These are phyloP conservation scores for Chernovozyma sophiae-reginae DNA, from an alignment of 1,139 yeast species.

Conservation along the genomic window DNA sequence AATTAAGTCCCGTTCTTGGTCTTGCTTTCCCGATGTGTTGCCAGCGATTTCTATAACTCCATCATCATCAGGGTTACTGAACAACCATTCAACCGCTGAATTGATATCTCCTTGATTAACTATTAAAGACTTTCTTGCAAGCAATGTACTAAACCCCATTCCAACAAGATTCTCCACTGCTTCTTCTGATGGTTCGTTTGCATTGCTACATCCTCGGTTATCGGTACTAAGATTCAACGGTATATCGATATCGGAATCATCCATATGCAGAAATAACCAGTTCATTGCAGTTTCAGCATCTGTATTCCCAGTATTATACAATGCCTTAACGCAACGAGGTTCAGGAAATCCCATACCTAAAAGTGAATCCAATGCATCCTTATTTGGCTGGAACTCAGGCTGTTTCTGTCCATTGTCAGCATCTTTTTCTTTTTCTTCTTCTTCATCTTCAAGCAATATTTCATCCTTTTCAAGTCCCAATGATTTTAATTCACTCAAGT, in stretches of 20 bases:
- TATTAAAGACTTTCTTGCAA: slow-evolving; percentile 67
- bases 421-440: slow-evolving; percentile 16
- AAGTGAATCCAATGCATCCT: slow-evolving; percentile 50
- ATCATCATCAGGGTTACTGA: slow-evolving; percentile 66
- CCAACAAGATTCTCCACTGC: slow-evolving; percentile 49
- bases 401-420: neutral
- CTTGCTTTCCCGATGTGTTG: slow-evolving; percentile 21
- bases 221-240: slow-evolving; percentile 32
- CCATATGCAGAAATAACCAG: slow-evolving; percentile 88
- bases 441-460: slow-evolving; percentile 27
- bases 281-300: slow-evolving; percentile 79
- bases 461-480: slow-evolving; percentile 39
- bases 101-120: slow-evolving; percentile 59
- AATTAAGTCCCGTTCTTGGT: slow-evolving; percentile 12
- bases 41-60: slow-evolving; percentile 23
- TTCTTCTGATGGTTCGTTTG: slow-evolving; percentile 29
- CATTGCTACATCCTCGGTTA: slow-evolving; percentile 9
- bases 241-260: slow-evolving; percentile 71
- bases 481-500: slow-evolving; percentile 26
- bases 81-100: slow-evolving; percentile 87
- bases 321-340: slow-evolving; percentile 60
- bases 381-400: slow-evolving; percentile 50
- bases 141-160: slow-evolving; percentile 73
- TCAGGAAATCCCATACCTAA: slow-evolving; percentile 86
- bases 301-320: slow-evolving; percentile 66